These are phyloP conservation scores for Talaromyces proteolyticus DNA, from an alignment of 495 filamentous ascomycete genomes.

Conservation along the genomic window DNA sequence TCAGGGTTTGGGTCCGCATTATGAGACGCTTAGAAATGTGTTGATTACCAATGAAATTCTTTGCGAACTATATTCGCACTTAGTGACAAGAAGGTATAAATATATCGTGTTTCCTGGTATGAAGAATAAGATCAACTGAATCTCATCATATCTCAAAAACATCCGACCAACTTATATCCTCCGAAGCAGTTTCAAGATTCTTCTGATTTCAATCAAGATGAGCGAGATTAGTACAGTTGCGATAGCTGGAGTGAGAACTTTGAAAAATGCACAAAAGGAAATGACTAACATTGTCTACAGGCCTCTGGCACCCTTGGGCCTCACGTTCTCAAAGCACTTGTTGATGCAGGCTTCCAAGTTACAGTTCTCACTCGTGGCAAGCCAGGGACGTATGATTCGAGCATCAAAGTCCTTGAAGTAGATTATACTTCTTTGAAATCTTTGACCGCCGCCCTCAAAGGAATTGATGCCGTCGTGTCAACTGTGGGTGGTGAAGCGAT, in stretches of 20 bases:
- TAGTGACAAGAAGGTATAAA: background rate
- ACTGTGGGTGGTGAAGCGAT: conserved; percentile 19
- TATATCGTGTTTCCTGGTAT: background rate
- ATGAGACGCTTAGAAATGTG: no score
- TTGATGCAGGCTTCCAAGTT: conserved; percentile 50
- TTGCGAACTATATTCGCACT: background rate
- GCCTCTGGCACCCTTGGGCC: conserved; percentile 55
- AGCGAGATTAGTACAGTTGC: conserved; percentile 10
- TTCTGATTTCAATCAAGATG: background rate
- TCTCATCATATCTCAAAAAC: background rate
- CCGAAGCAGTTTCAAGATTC: background rate
- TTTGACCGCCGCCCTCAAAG: conserved; percentile 30
- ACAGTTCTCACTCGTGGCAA: conserved; percentile 49
- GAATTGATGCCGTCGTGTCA: conserved; percentile 30
- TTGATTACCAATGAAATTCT: no score
- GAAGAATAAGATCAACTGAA: background rate
- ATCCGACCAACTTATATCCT: background rate
- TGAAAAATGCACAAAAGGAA: background rate
- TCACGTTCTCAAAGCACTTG: conserved; percentile 47
- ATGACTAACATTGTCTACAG: conserved; percentile 18
- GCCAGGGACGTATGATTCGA: conserved; percentile 28
- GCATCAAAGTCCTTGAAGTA: conserved; percentile 36
- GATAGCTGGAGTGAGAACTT: conserved; percentile 9
- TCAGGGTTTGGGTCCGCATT: background rate
- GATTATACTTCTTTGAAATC: conserved; percentile 50